Base-by-base conservation (phyloP, 345 rosid species). In the Aquilaria sinensis region DNA sequence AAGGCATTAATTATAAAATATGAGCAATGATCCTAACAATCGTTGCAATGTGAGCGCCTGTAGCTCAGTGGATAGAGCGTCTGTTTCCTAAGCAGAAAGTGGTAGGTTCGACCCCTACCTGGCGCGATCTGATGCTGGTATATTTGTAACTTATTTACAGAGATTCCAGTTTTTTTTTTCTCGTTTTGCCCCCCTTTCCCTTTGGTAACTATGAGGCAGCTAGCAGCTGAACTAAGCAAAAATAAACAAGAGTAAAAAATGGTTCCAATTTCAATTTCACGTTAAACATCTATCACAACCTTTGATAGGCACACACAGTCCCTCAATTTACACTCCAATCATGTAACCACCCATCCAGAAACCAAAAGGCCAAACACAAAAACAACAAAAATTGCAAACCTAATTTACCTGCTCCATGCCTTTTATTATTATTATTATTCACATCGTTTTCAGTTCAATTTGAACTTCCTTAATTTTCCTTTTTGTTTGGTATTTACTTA, bases 41-140 rank as follows among this genome's bases (percentile, higher is more conserved):
- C 23, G 23, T 23, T 23, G 23, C 23, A 5, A 37, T 37, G 43
- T 37, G 45, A 32, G 97, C 97, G 85, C 94, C 81, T 81, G 91
- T 88, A 88, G 99, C 92, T 94, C 93, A 85, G 93, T 90, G 96
- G 91, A 88, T 88, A 90, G 95, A 86, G 96, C 90, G 96, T 85
- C 96, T 86, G 96, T 88, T 88, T 94, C 97, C 91, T 88, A 90
- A 88, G 96, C 96, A 83, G 96, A 90, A 90, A 75, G 96, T 70
- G 92, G 81, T 85, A 85, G 95, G 92, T 85, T 90, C 91, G 88
- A 83, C 80, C 90, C 86, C 92, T 80, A 83, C 82, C 94, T 81
- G 97, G 87, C 87, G 90, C 92, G 90, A 0, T 4, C 0, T 23
- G 23, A 23, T 1, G 23, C 1, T 23, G 23, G 1, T 23, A 23